Evolutionary conservation across 257 asterid genomes (phyloP).

Genomic region (Solanum chiquidenum): DNA sequence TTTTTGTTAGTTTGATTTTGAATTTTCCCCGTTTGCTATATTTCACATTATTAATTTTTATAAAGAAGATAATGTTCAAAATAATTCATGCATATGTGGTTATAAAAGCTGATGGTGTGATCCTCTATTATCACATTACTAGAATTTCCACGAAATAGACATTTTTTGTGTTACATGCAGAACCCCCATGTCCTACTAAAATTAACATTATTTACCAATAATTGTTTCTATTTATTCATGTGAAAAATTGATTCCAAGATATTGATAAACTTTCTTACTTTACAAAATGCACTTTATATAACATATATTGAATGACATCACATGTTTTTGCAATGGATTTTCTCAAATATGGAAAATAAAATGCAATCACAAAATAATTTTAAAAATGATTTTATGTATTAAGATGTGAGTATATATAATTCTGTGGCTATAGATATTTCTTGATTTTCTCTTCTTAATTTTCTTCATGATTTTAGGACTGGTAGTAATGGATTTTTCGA

Average conservation of each 20-base stretch:
- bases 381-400: too few species aligned
- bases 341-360: background rate
- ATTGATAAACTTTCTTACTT: background rate
- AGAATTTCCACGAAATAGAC: background rate
- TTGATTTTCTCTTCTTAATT: too few species aligned
- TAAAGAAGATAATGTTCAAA: background rate
- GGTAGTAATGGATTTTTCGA: background rate
- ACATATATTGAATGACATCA: background rate
- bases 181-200: background rate
- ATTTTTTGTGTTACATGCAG: background rate
- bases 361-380: background rate
- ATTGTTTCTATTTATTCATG: background rate
- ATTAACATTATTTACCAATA: background rate
- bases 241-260: background rate
- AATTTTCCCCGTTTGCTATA: background rate
- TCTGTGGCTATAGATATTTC: too few species aligned
- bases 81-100: background rate
- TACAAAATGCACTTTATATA: background rate
- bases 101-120: background rate
- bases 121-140: background rate
- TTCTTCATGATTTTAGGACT: background rate
- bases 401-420: too few species aligned
- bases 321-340: background rate
- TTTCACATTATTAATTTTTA: background rate
- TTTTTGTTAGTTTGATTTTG: background rate